Percentiles rank a stretch among this genome's conserved stretches.
Evolutionary conservation across 768 basidiomycete genomes (phyloP).

Genomic region (Rhizopogon roseolus): DNA sequence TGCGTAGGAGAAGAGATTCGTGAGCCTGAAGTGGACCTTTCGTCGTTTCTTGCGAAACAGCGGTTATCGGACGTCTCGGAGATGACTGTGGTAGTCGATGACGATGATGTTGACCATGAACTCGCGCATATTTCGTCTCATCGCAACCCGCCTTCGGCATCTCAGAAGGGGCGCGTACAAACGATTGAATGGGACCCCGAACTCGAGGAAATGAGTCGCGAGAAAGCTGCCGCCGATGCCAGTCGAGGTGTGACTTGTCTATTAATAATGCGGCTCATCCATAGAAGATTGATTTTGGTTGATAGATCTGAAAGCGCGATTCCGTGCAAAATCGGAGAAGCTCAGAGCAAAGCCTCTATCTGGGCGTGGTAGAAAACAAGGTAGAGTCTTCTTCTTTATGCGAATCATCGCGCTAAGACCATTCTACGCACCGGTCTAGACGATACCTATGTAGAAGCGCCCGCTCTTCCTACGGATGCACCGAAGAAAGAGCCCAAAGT

Average conservation of each 20-base stretch:
- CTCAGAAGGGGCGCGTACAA: slow-evolving; percentile 61
- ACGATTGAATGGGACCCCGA: slow-evolving; percentile 65
- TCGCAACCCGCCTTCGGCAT: slow-evolving; percentile 12
- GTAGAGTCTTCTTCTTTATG: slow-evolving; percentile 16
- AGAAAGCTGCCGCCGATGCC: slow-evolving; percentile 73
- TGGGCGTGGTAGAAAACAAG: slow-evolving; percentile 33
- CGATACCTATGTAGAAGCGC: slow-evolving; percentile 39
- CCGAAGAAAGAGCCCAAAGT: slow-evolving; percentile 39
- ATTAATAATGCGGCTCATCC: background rate
- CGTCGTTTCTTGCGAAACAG: slow-evolving; percentile 62
- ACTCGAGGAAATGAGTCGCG: slow-evolving; percentile 60
- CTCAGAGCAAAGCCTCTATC: slow-evolving; percentile 34
- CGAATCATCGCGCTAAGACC: background rate
- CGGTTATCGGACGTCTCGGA: slow-evolving; percentile 33
- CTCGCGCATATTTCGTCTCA: slow-evolving; percentile 47
- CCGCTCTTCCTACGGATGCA: slow-evolving; percentile 43
- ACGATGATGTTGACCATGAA: slow-evolving; percentile 52
- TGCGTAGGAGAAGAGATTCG: slow-evolving; percentile 53
- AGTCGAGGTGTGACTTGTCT: slow-evolving; percentile 56
- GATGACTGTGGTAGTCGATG: slow-evolving; percentile 29
- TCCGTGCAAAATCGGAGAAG: slow-evolving; percentile 50
- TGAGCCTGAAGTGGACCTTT: slow-evolving; percentile 73
- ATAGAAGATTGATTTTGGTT: background rate
- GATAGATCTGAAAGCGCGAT: slow-evolving; percentile 55
- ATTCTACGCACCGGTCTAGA: slow-evolving; percentile 14